Conservation (phyloP, 2,329 filamentous ascomycete species). For the Fusarium tuaranense region DNA sequence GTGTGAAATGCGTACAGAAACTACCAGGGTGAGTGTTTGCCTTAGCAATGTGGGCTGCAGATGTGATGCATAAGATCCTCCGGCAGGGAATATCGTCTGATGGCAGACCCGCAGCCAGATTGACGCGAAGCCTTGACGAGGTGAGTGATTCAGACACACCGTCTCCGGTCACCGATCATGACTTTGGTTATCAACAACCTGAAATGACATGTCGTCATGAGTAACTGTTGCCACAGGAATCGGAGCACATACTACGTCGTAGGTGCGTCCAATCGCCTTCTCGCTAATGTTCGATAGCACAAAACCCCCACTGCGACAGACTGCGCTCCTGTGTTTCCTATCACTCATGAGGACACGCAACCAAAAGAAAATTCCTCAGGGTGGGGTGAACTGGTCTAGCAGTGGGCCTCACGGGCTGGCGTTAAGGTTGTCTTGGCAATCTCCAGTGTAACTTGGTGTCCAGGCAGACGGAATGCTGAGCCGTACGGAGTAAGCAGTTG, state of each 20-base stretch:
- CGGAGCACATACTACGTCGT: constrained; percentile 1
- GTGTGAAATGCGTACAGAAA: constrained; percentile 33
- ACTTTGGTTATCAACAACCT: not conserved
- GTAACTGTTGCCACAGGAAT: constrained; percentile 12
- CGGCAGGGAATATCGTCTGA: constrained; percentile 28
- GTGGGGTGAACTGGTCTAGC: constrained; percentile 29
- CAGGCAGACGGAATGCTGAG: constrained; percentile 31
- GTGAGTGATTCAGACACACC: constrained; percentile 30
- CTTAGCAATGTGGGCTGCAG: constrained; percentile 33
- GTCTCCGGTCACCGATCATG: constrained; percentile 22
- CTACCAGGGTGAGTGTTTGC: constrained; percentile 25
- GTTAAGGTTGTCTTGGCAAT: constrained; percentile 40
- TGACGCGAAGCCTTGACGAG: constrained; percentile 4
- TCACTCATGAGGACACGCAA: constrained; percentile 24
- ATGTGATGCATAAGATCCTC: constrained; percentile 21
- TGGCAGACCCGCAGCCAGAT: constrained; percentile 22
- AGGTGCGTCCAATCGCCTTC: constrained; percentile 24
- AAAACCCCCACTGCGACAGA: constrained; percentile 17
- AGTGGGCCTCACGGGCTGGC: constrained; percentile 28
- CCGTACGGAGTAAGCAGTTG: not conserved
- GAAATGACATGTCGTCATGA: constrained; percentile 27
- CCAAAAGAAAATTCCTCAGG: constrained; percentile 18
- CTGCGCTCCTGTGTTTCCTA: constrained; percentile 35
- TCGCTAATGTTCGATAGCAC: not conserved
- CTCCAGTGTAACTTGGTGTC: constrained; percentile 23